Percentiles rank a stretch among this genome's conserved stretches.
These are phyloP conservation scores for Hippophae tibetana DNA, from an alignment of 306 rosid species.

Conservation along the genomic window DNA sequence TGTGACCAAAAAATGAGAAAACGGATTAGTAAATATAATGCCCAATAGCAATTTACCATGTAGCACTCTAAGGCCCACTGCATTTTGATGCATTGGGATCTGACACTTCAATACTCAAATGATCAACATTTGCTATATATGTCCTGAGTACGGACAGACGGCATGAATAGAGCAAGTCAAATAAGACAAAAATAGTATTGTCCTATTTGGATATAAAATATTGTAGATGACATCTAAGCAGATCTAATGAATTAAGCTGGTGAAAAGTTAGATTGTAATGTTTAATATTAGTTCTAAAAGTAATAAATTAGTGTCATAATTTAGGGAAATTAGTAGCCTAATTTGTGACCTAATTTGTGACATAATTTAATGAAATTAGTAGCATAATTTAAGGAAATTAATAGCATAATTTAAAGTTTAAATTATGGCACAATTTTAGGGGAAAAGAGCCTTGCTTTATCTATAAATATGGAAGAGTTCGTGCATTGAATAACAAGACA, in stretches of 20 bases:
- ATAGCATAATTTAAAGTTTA: no score
- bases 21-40: not conserved
- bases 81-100: slow-evolving; percentile 61
- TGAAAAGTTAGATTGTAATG: slow-evolving; percentile 74
- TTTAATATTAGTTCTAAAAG: no score
- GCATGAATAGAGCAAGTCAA: slow-evolving; percentile 47
- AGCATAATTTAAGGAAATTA: no score
- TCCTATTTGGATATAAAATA: not conserved
- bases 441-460: no score
- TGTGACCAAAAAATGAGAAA: not conserved
- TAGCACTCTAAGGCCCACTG: slow-evolving; percentile 75
- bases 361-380: no score
- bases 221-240: slow-evolving; percentile 36
- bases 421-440: no score
- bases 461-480: no score
- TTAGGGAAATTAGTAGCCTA: no score
- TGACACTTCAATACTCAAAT: slow-evolving; percentile 50
- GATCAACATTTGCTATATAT: slow-evolving; percentile 59
- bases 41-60: slow-evolving; percentile 29
- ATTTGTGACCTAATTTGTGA: no score
- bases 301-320: no score
- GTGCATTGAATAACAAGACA: no score
- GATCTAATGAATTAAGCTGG: slow-evolving; percentile 72
- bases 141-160: slow-evolving; percentile 72
- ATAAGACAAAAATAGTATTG: not conserved